phyloP scores from a whole-genome alignment of 2,329 filamentous ascomycete species.

The Fusarium sp. region DNA sequence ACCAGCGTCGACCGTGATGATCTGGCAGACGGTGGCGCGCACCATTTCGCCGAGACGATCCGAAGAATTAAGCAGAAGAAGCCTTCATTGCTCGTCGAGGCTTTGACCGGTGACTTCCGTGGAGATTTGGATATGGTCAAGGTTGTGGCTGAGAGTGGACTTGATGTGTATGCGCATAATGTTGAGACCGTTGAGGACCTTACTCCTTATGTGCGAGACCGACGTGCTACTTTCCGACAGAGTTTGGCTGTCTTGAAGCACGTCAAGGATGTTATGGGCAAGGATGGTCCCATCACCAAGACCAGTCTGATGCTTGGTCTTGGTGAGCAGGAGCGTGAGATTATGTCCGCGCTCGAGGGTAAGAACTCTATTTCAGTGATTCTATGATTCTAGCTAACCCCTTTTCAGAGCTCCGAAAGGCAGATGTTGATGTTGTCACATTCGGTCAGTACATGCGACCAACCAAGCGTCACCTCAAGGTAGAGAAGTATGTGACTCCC shows the following conservation, averaged over 20 bases:
- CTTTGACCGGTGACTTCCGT: slow-evolving; percentile 85
- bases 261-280: slow-evolving; percentile 78
- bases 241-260: slow-evolving; percentile 82
- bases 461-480: slow-evolving; percentile 97
- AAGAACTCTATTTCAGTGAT: slow-evolving; percentile 41
- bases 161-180: slow-evolving; percentile 98
- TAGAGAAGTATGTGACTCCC: slow-evolving; percentile 93
- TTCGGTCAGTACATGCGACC: slow-evolving; percentile 99
- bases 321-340: slow-evolving; percentile 88
- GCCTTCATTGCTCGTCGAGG: slow-evolving; percentile 81
- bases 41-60: slow-evolving; percentile 93
- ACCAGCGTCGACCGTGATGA: slow-evolving; percentile 96
- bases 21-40: slow-evolving; percentile 85
- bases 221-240: slow-evolving; percentile 88
- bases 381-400: slow-evolving; percentile 21
- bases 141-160: slow-evolving; percentile 84
- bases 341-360: slow-evolving; percentile 81
- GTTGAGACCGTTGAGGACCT: slow-evolving; percentile 93
- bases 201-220: slow-evolving; percentile 89
- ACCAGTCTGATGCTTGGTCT: slow-evolving; percentile 97
- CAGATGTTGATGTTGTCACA: slow-evolving; percentile 91
- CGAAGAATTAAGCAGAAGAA: slow-evolving; percentile 90
- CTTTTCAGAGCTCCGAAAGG: slow-evolving; percentile 75
- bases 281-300: slow-evolving; percentile 89
- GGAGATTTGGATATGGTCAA: slow-evolving; percentile 89